Conservation (phyloP, 257 asterid genomes). For the Solanum lycopersicoides region DNA sequence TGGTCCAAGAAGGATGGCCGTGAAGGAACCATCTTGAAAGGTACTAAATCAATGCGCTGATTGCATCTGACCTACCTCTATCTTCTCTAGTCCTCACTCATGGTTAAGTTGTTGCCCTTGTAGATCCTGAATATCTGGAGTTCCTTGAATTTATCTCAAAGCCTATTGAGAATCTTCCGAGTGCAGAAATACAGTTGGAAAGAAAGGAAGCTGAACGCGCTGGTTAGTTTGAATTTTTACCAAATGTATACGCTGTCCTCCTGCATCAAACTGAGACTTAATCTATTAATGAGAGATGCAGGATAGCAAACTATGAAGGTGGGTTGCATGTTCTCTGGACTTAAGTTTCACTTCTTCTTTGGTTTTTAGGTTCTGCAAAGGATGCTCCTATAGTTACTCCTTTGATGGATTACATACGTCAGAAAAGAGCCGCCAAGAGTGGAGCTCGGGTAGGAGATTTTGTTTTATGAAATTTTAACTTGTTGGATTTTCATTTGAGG, state of each 20-base stretch:
- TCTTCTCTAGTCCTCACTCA: conserved; percentile 9
- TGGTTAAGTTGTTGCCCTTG: conserved; percentile 32
- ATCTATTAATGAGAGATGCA: background rate
- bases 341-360: conserved; percentile 8
- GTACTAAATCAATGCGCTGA: conserved; percentile 28
- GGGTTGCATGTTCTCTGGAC: background rate
- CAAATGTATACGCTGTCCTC: background rate
- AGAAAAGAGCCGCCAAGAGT: conserved; percentile 90
- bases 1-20: conserved; percentile 93
- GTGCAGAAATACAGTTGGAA: conserved; percentile 99
- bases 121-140: conserved; percentile 99
- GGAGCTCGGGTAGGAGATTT: conserved; percentile 68
- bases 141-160: conserved; percentile 87
- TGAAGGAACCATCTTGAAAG: conserved; percentile 87
- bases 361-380: conserved; percentile 62
- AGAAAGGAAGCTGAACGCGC: conserved; percentile 97
- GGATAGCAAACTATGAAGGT: background rate
- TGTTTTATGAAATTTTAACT: background rate
- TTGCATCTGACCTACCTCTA: conserved; percentile 8
- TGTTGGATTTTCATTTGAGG: background rate
- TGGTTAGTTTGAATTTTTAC: conserved; percentile 35
- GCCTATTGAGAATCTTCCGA: conserved; percentile 96
- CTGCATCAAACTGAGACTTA: background rate
- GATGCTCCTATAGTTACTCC: conserved; percentile 82
- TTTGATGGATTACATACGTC: conserved; percentile 88